phyloP scores from a whole-genome alignment of 345 rosid genomes.

The Excoecaria cochinchinensis region DNA sequence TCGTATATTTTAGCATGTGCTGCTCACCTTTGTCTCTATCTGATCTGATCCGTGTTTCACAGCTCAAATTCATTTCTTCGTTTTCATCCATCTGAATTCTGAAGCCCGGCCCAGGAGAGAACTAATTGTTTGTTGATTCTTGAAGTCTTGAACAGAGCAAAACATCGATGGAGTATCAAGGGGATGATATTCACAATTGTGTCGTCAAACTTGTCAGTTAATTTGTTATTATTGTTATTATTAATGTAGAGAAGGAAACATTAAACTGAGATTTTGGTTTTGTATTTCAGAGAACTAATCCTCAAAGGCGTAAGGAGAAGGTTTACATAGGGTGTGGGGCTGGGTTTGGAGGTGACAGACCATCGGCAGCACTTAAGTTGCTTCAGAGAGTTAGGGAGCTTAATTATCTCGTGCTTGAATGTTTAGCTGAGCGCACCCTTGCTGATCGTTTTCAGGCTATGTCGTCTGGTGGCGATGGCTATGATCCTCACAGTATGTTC shows the following conservation, averaged over 20 bases:
- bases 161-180: slow-evolving; percentile 31
- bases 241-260: not conserved
- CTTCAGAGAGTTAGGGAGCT: slow-evolving; percentile 64
- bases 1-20: too few species aligned
- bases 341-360: slow-evolving; percentile 89
- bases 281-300: slow-evolving; percentile 57
- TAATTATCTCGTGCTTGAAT: slow-evolving; percentile 84
- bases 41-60: too few species aligned
- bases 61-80: too few species aligned
- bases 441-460: slow-evolving; percentile 68
- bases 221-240: not conserved
- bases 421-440: slow-evolving; percentile 88
- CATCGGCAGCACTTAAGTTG: slow-evolving; percentile 72
- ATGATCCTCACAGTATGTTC: slow-evolving; percentile 64
- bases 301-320: slow-evolving; percentile 54
- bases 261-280: not conserved
- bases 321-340: slow-evolving; percentile 93
- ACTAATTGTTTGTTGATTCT: not conserved
- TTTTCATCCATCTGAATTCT: too few species aligned
- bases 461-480: slow-evolving; percentile 67
- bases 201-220: slow-evolving; percentile 45
- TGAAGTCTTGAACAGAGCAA: too few species aligned
- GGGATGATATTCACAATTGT: slow-evolving; percentile 33
- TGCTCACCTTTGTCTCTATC: too few species aligned
- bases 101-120: not conserved